These are phyloP conservation scores for Suhomyces sp. DNA, from an alignment of 805 yeast species.

Conservation along the genomic window DNA sequence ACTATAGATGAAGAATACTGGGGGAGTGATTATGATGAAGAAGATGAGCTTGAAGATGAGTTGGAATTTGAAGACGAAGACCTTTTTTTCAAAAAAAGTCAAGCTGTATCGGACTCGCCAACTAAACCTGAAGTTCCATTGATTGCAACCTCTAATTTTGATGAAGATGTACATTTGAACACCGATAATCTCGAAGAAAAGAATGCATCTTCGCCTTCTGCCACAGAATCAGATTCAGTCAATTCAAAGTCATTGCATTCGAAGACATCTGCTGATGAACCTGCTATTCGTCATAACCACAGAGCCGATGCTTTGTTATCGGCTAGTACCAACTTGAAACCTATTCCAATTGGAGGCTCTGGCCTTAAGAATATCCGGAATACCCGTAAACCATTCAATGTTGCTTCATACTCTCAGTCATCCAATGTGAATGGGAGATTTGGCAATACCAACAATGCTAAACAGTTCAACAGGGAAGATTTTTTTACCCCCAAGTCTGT, in stretches of 20 bases:
- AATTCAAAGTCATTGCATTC: conserved; percentile 6
- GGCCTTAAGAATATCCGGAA: conserved; percentile 32
- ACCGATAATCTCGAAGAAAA: no score
- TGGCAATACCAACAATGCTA: conserved; percentile 9
- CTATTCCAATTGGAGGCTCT: conserved; percentile 39
- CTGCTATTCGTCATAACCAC: conserved; percentile 33
- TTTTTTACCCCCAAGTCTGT: conserved; percentile 78
- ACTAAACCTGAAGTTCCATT: conserved; percentile 11
- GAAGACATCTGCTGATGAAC: conserved; percentile 6
- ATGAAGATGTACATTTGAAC: neutral
- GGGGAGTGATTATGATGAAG: conserved; percentile 53
- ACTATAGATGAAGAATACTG: conserved; percentile 73
- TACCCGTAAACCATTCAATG: conserved; percentile 60
- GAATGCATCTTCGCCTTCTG: conserved; percentile 7
- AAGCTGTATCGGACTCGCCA: conserved; percentile 13
- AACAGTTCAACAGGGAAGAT: conserved; percentile 61
- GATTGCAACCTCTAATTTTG: conserved; percentile 8
- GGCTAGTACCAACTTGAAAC: conserved; percentile 34
- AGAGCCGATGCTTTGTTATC: conserved; percentile 46
- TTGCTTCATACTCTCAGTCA: conserved; percentile 53
- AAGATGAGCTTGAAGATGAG: conserved; percentile 25
- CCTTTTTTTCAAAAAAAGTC: conserved; percentile 9
- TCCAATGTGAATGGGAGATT: conserved; percentile 7
- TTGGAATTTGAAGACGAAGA: conserved; percentile 26
- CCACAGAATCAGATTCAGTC: conserved; percentile 10